These are phyloP conservation scores for Cornus kousa DNA, from an alignment of 148 eudicot species.

Conservation along the genomic window DNA sequence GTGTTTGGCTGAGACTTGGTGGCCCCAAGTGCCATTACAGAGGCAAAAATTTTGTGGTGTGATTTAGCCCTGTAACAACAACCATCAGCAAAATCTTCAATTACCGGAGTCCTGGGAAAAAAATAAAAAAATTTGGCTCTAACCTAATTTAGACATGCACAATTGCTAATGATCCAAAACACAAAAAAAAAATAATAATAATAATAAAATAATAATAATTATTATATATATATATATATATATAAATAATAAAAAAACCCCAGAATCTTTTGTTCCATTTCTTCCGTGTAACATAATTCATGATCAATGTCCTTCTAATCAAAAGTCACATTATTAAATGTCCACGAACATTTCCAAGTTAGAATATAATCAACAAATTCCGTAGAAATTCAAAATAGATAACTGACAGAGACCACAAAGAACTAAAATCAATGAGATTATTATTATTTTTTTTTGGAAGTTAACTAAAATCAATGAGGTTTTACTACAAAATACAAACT, in stretches of 20 bases:
- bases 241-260: no score
- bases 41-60: no score
- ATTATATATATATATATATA: no score
- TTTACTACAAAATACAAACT: neutral
- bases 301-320: neutral
- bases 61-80: no score
- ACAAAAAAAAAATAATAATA: no score
- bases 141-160: neutral
- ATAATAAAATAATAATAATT: no score
- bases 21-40: no score
- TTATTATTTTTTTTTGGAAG: no score
- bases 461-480: neutral
- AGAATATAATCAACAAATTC: neutral
- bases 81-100: conserved; percentile 45
- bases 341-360: neutral
- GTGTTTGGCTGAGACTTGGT: no score
- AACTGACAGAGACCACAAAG: neutral
- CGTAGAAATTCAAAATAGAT: neutral
- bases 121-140: neutral
- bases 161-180: neutral
- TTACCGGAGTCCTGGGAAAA: conserved; percentile 56
- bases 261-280: neutral
- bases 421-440: neutral
- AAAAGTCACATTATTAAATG: neutral
- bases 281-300: neutral